Evolutionary conservation across 1,284 basidiomycete genomes (phyloP), one percentile per base, ranked within the genome.

Genomic region (Apiotrichum veenhuisii): DNA sequence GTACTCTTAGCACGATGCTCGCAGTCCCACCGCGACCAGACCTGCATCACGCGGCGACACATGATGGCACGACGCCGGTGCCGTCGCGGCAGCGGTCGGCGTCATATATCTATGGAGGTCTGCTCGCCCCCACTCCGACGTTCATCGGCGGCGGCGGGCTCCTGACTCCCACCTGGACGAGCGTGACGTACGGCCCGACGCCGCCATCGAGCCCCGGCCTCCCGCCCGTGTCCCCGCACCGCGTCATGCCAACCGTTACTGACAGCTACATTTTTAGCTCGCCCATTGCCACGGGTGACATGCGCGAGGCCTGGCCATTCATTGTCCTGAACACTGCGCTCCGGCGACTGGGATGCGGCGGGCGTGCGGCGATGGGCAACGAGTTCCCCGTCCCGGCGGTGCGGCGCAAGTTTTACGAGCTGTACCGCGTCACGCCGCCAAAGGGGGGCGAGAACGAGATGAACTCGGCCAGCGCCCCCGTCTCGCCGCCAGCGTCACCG

Each of bases 271-370:
- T n/a, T 49, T 12, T 36, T 23, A 68, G 65, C 26, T 65, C 58
- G 46, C 67, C 69, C 18, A 64, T 74, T 14, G 64, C 70, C 3
- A 65, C 64, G 1, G 74, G 74, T 40, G 74, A 76, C 53, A 59
- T 73, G 45, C 64, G 74, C 33, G 65, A 69, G 46, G 68, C 68
- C 3, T 68, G 65, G 55, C 72, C 72, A 1, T 73, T 65, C 45
- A 64, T 73, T n/a, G 61, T 71, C 12, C 69, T 76, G 41, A 74
- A 70, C 52, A 76, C 74, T 4, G 71, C 65, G 30, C 58, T 76
- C 8, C 59, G 74, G 18, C 63, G 74, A 9, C 57, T 76, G 14
- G 74, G 74, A 17, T 76, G 74, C 51, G 72, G 74, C 50, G 74
- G 72, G 27, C 65, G 74, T 50, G 74, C 74, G 9, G 63, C 68